Evolutionary conservation across 2,329 filamentous ascomycete species (phyloP), one percentile per base, ranked within the genome.

Genomic region (Bimuria novae-zelandiae): DNA sequence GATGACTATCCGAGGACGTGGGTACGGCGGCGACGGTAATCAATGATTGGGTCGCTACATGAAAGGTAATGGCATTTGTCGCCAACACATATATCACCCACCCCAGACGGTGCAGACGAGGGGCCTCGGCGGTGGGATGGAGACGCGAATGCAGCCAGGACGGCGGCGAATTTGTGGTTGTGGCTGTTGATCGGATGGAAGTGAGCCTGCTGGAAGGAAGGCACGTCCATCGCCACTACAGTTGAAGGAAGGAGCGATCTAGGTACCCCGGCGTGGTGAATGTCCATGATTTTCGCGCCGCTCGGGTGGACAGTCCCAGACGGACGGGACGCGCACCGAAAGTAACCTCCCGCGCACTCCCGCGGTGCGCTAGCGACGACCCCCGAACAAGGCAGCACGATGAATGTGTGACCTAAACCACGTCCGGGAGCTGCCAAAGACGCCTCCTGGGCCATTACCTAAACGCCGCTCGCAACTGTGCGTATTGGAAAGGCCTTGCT

Each of bases 41-140:
- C n/a, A 32, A 21, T 51, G 49, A 55, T 52, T 54, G 54, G 54
- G 29, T 52, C 42, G 50, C 42, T 48, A 45, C 16, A 3, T n/a
- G 49, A 35, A 30, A 52, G 49, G 46, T 59, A 59, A 59, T 54
- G 43, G 12, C 14, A 55, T 54, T 57, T 51, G 48, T 49, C 46
- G 40, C 16, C 48, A 22, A 53, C 58, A 59, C 55, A 53, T 53
- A 59, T 59, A 56, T 27, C 37, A 21, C 8, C 12, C 37, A 21
- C 8, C 12, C 50, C 58, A 52, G 32, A 29, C 43, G 33, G 40
- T 25, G 47, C 56, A 49, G 36, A 29, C 33, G 36, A 35, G 25
- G 19, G 23, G 32, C 51, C 10, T 12, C 16, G 27, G 40, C 21
- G 43, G 39, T 21, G 8, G 48, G 30, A 21, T 16, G 19, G 14